A percentile compares a stretch with the other conserved stretches of the same genome.
phyloP scores from a whole-genome alignment of 1,284 basidiomycete genomes.

The Malassezia psittaci region DNA sequence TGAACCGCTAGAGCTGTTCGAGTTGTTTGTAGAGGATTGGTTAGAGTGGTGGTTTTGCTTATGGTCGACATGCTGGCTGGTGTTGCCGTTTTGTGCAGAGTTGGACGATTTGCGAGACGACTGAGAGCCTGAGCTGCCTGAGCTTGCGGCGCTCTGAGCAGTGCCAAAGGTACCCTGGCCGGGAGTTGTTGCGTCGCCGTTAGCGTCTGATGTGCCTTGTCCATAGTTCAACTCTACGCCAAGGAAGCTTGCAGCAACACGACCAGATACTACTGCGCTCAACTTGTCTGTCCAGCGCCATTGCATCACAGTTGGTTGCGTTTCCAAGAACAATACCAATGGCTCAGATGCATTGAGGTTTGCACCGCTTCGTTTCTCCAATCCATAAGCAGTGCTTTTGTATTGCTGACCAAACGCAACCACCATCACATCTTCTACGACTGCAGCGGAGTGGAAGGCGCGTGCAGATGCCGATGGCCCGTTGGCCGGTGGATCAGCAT shows the following conservation, averaged over 20 bases:
- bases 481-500: conserved; percentile 14
- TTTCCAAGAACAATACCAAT: conserved; percentile 16
- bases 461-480: conserved; percentile 17
- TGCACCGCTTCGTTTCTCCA: conserved; percentile 14
- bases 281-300: conserved; percentile 34
- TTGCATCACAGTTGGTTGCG: conserved; percentile 21
- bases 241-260: conserved; percentile 10
- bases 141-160: not conserved
- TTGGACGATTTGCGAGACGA: too few relatives aligned
- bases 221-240: not conserved
- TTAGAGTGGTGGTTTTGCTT: too few relatives aligned
- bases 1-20: not conserved
- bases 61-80: too few relatives aligned
- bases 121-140: not conserved
- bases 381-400: conserved; percentile 8
- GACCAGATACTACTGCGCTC: conserved; percentile 23
- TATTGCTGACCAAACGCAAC: conserved; percentile 37
- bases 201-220: not conserved
- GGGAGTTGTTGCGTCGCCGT: not conserved
- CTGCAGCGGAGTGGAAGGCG: conserved; percentile 45
- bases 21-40: too few relatives aligned
- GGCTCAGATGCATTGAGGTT: conserved; percentile 5
- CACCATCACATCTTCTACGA: conserved; percentile 36
- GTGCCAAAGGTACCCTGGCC: not conserved
- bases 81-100: too few relatives aligned